Evolutionary conservation across 352 stramenopile genomes (phyloP), one percentile per base, ranked within the genome.

Genomic region (Elongisporangium prolatum): DNA sequence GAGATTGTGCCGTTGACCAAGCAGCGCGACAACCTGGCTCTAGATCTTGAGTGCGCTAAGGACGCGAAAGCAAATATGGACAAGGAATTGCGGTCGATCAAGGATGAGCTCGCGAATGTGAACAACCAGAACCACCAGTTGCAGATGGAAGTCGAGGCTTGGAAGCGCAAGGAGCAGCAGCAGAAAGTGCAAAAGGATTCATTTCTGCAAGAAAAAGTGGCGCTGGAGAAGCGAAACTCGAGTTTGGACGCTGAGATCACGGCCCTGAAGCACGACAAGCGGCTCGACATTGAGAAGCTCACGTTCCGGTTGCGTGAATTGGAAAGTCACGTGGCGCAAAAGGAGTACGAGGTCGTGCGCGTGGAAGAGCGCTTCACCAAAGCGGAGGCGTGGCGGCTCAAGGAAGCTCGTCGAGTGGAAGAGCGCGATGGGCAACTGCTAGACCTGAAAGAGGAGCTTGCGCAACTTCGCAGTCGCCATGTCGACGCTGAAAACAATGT

Each of bases 371-470:
- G 64, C 20, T 84, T 81, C 52, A 57, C 64, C 17, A 81, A 75
- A 58, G 74, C 74, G 1, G 74, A 84, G 57, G 56, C 69, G 11
- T 84, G 74, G 74, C 66, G 71, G 9, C 57, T 68, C 13, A 81
- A 81, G 44, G 74, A 84, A 72, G 67, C 68, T 16, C 63, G 69
- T 9, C 71, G 75, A 2, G 75, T 86, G 20, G 75, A 86, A 56
- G 72, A 81, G 53, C 75, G 75, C 20, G 75, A 84, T 55, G 48
- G 48, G 2, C 68, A 83, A 37, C n/a, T 84, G 4, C 61, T 83
- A 48, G 72, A 79, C 47, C 48, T 80, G 49, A 75, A 71, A 9
- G 75, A 86, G 52, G 68, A 83, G 50, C 49, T 86, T 20, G 71
- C 68, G 6, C 63, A 71, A 17, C 53, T 77, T 16, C 74, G 83